Evolutionary conservation across 176 grass and related monocot species (phyloP).

Genomic region (Alloteropsis semialata): DNA sequence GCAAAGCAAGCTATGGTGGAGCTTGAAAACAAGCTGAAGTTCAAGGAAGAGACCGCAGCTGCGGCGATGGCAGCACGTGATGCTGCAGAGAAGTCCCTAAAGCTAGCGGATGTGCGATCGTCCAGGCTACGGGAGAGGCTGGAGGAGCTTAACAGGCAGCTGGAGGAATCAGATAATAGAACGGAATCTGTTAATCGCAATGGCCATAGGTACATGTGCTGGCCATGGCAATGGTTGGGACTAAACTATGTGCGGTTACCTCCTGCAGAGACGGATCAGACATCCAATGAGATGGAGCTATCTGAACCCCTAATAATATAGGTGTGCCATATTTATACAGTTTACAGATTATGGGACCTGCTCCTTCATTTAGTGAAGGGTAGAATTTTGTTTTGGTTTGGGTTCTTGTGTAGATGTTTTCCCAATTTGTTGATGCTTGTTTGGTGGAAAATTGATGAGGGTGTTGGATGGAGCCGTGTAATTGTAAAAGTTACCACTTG

Average conservation of each 20-base stretch:
- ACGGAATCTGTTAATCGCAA: slow-evolving; percentile 18
- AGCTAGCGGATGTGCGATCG: slow-evolving; percentile 65
- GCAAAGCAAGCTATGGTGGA: slow-evolving; percentile 65
- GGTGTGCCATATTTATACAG: slow-evolving; percentile 22
- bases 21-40: slow-evolving; percentile 91
- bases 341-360: not conserved
- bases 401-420: slow-evolving; percentile 34
- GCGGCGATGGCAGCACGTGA: slow-evolving; percentile 85
- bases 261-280: slow-evolving; percentile 35
- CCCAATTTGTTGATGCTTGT: slow-evolving; percentile 27
- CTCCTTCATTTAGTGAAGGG: not conserved
- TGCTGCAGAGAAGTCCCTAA: slow-evolving; percentile 86
- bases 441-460: not conserved
- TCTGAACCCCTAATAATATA: slow-evolving; percentile 86
- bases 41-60: slow-evolving; percentile 84
- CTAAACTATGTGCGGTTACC: slow-evolving; percentile 66
- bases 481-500: slow-evolving; percentile 36
- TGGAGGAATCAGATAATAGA: slow-evolving; percentile 65
- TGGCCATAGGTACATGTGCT: slow-evolving; percentile 78
- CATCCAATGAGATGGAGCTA: slow-evolving; percentile 85
- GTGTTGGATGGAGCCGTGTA: not conserved
- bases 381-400: slow-evolving; percentile 17
- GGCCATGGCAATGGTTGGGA: slow-evolving; percentile 97
- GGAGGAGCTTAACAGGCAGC: slow-evolving; percentile 80
- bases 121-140: slow-evolving; percentile 70